phyloP scores from a whole-genome alignment of 495 filamentous ascomycete genomes.

The Aspergillus bertholletiae region DNA sequence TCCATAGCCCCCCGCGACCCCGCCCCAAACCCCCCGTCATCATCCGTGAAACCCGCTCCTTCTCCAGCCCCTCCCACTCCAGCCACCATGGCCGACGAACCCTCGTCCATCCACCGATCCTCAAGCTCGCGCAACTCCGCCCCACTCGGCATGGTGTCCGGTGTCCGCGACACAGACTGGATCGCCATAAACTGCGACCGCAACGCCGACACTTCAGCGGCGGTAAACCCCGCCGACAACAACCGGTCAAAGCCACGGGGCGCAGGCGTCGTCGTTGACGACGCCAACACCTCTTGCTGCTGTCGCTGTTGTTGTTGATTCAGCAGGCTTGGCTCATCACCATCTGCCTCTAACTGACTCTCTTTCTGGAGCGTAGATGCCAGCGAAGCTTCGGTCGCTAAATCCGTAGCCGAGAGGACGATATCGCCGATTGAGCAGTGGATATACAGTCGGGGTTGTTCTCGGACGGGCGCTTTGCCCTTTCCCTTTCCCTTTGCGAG shows the following conservation, averaged over 20 bases:
- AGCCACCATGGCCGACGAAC: constrained; percentile 42
- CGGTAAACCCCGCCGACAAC: constrained; percentile 72
- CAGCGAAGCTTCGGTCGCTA: constrained; percentile 60
- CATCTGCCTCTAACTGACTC: background rate
- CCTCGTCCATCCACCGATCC: constrained; percentile 89
- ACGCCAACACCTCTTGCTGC: too few species aligned
- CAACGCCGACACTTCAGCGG: constrained; percentile 74
- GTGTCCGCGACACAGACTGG: constrained; percentile 72
- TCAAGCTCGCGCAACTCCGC: constrained; percentile 65
- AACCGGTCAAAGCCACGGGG: constrained; percentile 88
- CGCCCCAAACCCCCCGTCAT: constrained; percentile 46
- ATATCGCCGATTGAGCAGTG: constrained; percentile 82
- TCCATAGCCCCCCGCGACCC: constrained; percentile 57
- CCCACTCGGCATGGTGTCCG: constrained; percentile 75
- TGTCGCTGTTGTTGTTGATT: constrained; percentile 5
- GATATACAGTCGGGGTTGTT: constrained; percentile 63
- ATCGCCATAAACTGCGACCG: constrained; percentile 81
- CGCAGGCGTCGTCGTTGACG: constrained; percentile 50
- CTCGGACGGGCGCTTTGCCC: constrained; percentile 52
- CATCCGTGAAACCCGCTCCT: constrained; percentile 42
- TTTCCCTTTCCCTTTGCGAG: constrained; percentile 40
- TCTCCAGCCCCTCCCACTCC: constrained; percentile 33
- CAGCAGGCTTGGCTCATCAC: background rate
- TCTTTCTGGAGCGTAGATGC: constrained; percentile 33
- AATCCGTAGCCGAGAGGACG: constrained; percentile 59